phyloP scores from a whole-genome alignment of 768 basidiomycete genomes.

The Podaxis mareebaensis region DNA sequence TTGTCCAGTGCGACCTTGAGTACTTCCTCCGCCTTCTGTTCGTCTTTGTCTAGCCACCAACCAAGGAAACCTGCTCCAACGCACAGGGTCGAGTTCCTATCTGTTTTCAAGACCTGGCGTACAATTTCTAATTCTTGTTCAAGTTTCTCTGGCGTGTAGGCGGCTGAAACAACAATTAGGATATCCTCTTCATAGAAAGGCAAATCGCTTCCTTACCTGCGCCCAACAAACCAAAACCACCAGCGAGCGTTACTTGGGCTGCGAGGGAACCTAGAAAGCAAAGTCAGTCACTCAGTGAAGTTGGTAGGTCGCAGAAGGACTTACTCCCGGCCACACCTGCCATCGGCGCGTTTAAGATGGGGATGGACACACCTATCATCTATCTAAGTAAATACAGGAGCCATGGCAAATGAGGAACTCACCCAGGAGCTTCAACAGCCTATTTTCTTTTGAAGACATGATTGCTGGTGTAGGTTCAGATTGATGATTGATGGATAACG shows the following conservation, averaged over 20 bases:
- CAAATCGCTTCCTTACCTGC: conserved; percentile 41
- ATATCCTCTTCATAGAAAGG: background rate
- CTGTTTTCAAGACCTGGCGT: conserved; percentile 40
- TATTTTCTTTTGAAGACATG: conserved; percentile 8
- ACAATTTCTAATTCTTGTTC: conserved; percentile 54
- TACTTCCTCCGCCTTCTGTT: conserved; percentile 38
- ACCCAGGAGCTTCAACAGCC: conserved; percentile 8
- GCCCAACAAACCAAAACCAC: conserved; percentile 78
- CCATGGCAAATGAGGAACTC: background rate
- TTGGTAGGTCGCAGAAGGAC: conserved; percentile 11
- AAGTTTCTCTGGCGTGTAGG: conserved; percentile 39
- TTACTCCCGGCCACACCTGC: conserved; percentile 64
- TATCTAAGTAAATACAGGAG: background rate
- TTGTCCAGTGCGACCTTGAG: conserved; percentile 53
- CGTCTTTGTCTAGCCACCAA: conserved; percentile 64
- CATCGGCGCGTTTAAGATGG: conserved; percentile 71
- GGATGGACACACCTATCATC: conserved; percentile 50
- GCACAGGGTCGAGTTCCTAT: conserved; percentile 40
- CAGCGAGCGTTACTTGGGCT: conserved; percentile 61
- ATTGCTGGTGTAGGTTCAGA: background rate
- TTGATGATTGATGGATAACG: background rate
- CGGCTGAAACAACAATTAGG: background rate
- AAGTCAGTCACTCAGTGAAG: background rate
- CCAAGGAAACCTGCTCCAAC: conserved; percentile 77
- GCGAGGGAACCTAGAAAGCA: conserved; percentile 46